Base-by-base conservation (phyloP, 805 yeast genomes). In the Ogataea nitratoaversa region DNA sequence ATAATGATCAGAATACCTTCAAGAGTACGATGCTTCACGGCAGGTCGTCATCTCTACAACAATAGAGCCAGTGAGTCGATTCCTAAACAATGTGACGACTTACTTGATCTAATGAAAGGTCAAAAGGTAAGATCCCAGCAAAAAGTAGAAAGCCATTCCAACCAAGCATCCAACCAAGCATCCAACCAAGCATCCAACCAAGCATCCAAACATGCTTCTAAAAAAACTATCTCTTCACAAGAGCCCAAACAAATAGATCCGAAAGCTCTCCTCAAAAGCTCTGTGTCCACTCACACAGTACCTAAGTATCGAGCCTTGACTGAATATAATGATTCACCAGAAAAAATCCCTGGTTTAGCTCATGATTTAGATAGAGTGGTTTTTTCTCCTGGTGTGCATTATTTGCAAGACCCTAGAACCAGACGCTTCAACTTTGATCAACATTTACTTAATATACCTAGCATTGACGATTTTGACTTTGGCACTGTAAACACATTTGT, bases 341-440 rank as follows among this genome's bases (percentile, higher is more conserved):
- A 38, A 0, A 30, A 53, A 40, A 38, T 82, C 37, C 90, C 96
- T 0, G 55, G 49, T 14, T 62, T 91, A 29, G 74, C 79, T 8
- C 88, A 84, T 52, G 74, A 73, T 36, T 69, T 93, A 16, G 82
- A 84, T 28, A 65, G 84, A 31, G 89, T 84, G 0, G 62, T 91
- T 11, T 86, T 84, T 57, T 79, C 83, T 23, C 96, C 96, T 58
- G 95, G 74, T 0, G 82, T 86, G 2, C 95, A 89, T 50, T 81
- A 74, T 44, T 60, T 85, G 24, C 79, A 78, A 53, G 96, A 90
- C 61, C 82, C 89, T 16, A 69, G 96, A 43, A 78, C 95, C 0
- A 70, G 80, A 34, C 80, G 79, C 2, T 80, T 71, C 60, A 86
- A 88, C 57, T 89, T 84, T 57, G 65, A 78, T 8, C 78, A 82